These are phyloP conservation scores for Calonectria ilicicola DNA, from an alignment of 2,329 filamentous ascomycete genomes.

Conservation along the genomic window DNA sequence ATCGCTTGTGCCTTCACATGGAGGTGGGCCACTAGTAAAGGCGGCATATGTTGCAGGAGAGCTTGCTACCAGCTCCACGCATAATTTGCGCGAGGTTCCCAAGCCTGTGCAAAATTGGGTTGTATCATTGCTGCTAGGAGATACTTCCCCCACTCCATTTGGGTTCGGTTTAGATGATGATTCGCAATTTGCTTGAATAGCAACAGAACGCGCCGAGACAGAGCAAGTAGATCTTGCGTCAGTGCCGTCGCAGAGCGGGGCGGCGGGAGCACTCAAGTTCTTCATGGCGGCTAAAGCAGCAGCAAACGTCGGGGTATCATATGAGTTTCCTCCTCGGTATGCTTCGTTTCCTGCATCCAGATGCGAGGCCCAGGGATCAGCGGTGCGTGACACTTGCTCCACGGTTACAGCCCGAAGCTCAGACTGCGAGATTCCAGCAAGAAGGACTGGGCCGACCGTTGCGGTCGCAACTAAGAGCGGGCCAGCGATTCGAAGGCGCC, in stretches of 20 bases:
- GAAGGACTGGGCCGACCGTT: constrained; percentile 25
- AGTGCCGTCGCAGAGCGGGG: neutral
- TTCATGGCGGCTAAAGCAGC: constrained; percentile 9
- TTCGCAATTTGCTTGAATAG: constrained; percentile 5
- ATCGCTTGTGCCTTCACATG: neutral
- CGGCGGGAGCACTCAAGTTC: constrained; percentile 12
- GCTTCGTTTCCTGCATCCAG: constrained; percentile 4
- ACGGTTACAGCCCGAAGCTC: neutral
- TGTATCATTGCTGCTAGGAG: neutral
- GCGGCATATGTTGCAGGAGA: constrained; percentile 15
- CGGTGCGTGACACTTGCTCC: neutral
- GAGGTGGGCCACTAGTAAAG: constrained; percentile 12
- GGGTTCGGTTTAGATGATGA: neutral
- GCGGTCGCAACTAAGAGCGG: constrained; percentile 18
- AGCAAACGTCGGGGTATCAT: neutral
- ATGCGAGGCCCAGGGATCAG: constrained; percentile 6
- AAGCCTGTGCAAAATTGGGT: neutral
- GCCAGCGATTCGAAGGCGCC: constrained; percentile 19
- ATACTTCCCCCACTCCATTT: neutral
- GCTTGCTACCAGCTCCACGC: neutral
- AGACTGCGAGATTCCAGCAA: constrained; percentile 20
- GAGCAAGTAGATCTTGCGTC: neutral
- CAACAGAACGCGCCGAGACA: neutral
- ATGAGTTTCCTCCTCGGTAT: constrained; percentile 1
- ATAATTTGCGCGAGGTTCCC: constrained; percentile 9